Conservation (phyloP, 169 alveolate species). For the Plasmodium blacklocki region DNA sequence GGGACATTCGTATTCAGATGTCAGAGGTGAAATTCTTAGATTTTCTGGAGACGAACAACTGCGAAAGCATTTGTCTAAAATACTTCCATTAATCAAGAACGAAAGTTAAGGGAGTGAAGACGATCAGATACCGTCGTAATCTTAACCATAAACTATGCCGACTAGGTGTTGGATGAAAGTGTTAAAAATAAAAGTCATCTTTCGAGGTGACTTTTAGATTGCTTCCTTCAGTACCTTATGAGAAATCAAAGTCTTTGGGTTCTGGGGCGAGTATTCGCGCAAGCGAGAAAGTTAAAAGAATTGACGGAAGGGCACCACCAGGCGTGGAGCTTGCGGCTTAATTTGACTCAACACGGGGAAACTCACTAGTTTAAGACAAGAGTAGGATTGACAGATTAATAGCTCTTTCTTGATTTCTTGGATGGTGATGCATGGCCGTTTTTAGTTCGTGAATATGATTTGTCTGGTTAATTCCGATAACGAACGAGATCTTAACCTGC, state of each 20-base stretch:
- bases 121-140: constrained; percentile 95
- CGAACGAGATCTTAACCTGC: constrained; percentile 96
- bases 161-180: constrained; percentile 82
- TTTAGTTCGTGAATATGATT: constrained; percentile 89
- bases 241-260: constrained; percentile 94
- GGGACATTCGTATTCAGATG: constrained; percentile 94
- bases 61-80: constrained; percentile 95
- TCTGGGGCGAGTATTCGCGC: constrained; percentile 97
- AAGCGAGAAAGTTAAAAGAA: constrained; percentile 95
- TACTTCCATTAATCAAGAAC: constrained; percentile 93
- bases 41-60: constrained; percentile 92
- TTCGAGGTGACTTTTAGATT: constrained; percentile 82
- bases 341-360: constrained; percentile 94
- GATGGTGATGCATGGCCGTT: constrained; percentile 95
- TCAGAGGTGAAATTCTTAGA: constrained; percentile 94
- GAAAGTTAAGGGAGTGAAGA: constrained; percentile 94
- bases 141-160: constrained; percentile 94
- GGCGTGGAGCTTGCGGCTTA: constrained; percentile 95
- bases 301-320: constrained; percentile 96
- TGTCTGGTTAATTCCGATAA: constrained; percentile 88
- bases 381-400: constrained; percentile 92
- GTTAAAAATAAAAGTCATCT: constrained; percentile 73
- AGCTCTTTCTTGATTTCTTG: constrained; percentile 92
- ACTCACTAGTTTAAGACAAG: constrained; percentile 93
- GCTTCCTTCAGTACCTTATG: constrained; percentile 91